A percentile compares a stretch with the other conserved stretches of the same genome.
These are phyloP conservation scores for Vanrija pseudolonga DNA, from an alignment of 1,284 basidiomycete species.

Conservation along the genomic window DNA sequence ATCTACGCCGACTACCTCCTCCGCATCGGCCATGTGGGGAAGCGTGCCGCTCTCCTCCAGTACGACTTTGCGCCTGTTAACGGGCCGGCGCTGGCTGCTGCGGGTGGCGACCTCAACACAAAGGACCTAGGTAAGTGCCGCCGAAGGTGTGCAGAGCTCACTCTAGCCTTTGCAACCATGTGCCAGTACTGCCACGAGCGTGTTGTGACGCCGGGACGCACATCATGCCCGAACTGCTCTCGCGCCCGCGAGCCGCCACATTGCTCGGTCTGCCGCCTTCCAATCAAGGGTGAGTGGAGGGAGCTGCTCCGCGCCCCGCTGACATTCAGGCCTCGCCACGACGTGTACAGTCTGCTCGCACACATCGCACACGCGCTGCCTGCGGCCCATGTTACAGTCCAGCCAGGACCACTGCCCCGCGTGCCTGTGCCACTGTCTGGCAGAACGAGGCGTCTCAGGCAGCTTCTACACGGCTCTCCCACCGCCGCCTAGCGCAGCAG, in stretches of 20 bases:
- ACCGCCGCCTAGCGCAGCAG: neutral
- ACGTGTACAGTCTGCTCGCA: slow-evolving; percentile 65
- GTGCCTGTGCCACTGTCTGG: slow-evolving; percentile 35
- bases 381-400: slow-evolving; percentile 11
- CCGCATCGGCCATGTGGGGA: slow-evolving; percentile 63
- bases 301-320: neutral
- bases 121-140: slow-evolving; percentile 2
- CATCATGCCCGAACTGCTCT: neutral
- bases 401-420: slow-evolving; percentile 29
- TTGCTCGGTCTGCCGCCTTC: slow-evolving; percentile 59
- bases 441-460: slow-evolving; percentile 19
- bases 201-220: slow-evolving; percentile 2
- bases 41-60: slow-evolving; percentile 67
- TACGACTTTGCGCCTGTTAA: slow-evolving; percentile 45
- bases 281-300: slow-evolving; percentile 63
- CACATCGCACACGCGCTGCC: slow-evolving; percentile 62
- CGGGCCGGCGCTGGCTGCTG: slow-evolving; percentile 1
- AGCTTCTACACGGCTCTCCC: slow-evolving; percentile 6
- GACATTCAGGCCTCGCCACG: slow-evolving; percentile 60
- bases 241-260: slow-evolving; percentile 1
- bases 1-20: slow-evolving; percentile 71
- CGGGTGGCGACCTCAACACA: slow-evolving; percentile 8
- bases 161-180: slow-evolving; percentile 7
- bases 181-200: slow-evolving; percentile 12
- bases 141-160: neutral